Evolutionary conservation across 2,329 filamentous ascomycete genomes (phyloP).

Genomic region (Ceratocystis variospora): DNA sequence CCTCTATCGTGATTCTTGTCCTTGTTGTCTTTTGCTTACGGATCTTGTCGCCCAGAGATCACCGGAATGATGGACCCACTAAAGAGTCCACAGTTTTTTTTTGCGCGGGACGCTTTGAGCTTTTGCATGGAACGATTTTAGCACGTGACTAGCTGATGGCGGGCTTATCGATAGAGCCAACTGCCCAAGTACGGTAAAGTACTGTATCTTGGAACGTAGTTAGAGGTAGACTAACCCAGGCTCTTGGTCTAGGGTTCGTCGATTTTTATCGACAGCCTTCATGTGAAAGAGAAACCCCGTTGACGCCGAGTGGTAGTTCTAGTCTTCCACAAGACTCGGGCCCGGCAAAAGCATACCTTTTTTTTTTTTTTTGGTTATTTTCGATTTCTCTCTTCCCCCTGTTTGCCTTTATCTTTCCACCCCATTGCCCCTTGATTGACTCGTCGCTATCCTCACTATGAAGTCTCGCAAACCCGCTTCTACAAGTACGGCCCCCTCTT

Average conservation of each 20-base stretch:
- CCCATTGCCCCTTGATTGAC: neutral
- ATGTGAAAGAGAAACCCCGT: neutral
- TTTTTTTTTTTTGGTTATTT: too few species aligned
- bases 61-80: neutral
- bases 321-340: too few species aligned
- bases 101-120: neutral
- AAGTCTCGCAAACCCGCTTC: neutral
- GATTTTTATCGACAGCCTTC: neutral
- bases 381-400: neutral
- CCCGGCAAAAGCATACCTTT: too few species aligned
- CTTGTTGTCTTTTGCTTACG: neutral
- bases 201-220: too few species aligned
- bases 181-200: too few species aligned
- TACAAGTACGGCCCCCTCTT: neutral
- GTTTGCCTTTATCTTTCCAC: neutral
- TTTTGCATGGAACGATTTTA: neutral
- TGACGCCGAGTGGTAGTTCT: too few species aligned
- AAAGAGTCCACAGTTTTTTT: neutral
- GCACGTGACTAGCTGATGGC: neutral
- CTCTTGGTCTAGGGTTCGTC: too few species aligned
- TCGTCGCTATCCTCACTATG: neutral
- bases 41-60: conserved; percentile 1
- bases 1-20: neutral
- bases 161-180: neutral
- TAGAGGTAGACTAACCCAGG: too few species aligned